These are phyloP conservation scores for Ophiorrhiza pumila DNA, from an alignment of 257 asterid species.

Conservation along the genomic window DNA sequence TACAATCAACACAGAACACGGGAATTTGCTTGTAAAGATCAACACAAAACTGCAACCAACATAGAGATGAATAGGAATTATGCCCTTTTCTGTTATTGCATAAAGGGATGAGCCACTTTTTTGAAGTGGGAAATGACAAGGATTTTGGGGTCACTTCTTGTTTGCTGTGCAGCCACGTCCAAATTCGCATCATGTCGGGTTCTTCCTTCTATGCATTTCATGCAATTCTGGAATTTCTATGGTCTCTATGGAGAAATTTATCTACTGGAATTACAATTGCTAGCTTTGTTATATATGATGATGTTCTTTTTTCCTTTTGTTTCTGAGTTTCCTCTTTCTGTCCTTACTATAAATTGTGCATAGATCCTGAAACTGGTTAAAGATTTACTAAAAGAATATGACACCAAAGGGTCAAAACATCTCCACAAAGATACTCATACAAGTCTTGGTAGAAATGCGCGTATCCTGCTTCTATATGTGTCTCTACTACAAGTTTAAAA, in stretches of 20 bases:
- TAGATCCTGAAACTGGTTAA: background rate
- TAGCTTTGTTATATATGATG: background rate
- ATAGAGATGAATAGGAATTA: background rate
- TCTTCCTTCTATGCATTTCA: background rate
- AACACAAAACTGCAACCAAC: background rate
- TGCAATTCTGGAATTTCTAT: background rate
- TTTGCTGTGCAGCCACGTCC: constrained; percentile 5
- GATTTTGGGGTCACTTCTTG: constrained; percentile 18
- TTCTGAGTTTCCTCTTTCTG: background rate
- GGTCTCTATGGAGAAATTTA: background rate
- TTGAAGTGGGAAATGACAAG: constrained; percentile 19
- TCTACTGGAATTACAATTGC: background rate
- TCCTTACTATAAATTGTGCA: background rate
- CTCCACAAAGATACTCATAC: background rate
- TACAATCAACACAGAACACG: background rate
- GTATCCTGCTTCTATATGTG: constrained; percentile 7
- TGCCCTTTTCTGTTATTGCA: background rate
- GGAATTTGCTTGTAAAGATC: background rate
- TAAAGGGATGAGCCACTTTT: background rate
- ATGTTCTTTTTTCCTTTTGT: background rate
- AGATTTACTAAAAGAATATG: too few relatives aligned
- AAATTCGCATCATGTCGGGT: background rate
- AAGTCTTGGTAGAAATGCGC: constrained; percentile 3
- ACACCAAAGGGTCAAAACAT: background rate
- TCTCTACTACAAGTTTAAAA: background rate